phyloP scores from a whole-genome alignment of 352 stramenopile genomes.

The Globisporangium nunn region DNA sequence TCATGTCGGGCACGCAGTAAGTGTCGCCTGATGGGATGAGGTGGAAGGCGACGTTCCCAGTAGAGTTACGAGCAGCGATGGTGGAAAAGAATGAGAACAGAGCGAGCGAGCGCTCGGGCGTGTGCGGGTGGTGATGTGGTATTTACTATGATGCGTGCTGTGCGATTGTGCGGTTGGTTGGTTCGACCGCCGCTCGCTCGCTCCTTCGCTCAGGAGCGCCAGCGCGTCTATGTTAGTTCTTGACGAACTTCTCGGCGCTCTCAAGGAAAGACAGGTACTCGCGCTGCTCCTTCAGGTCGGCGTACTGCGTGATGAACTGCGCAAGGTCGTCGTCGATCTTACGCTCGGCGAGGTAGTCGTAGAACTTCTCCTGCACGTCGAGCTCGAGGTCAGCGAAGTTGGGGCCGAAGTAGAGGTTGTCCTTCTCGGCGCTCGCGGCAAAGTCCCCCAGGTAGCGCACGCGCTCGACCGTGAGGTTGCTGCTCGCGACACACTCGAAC shows the following conservation, averaged over 20 bases:
- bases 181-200: no score
- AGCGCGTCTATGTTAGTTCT: conserved; percentile 34
- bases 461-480: conserved; percentile 73
- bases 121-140: not conserved
- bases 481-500: conserved; percentile 78
- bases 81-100: no score
- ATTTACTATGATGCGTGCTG: not conserved
- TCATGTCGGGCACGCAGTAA: conserved; percentile 59
- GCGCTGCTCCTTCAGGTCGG: conserved; percentile 82
- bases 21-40: no score
- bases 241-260: conserved; percentile 57
- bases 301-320: conserved; percentile 82
- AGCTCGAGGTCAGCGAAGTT: conserved; percentile 80
- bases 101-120: no score
- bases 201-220: no score
- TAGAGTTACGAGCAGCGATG: not conserved
- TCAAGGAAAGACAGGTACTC: conserved; percentile 80
- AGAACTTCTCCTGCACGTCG: conserved; percentile 80
- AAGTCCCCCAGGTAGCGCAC: conserved; percentile 64
- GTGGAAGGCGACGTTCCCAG: not conserved
- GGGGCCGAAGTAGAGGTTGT: conserved; percentile 68
- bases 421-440: conserved; percentile 41
- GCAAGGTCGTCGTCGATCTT: conserved; percentile 79
- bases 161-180: no score
- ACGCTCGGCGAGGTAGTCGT: conserved; percentile 67